These are phyloP conservation scores for Ustilago tritici DNA, from an alignment of 1,284 basidiomycete species.

Conservation along the genomic window DNA sequence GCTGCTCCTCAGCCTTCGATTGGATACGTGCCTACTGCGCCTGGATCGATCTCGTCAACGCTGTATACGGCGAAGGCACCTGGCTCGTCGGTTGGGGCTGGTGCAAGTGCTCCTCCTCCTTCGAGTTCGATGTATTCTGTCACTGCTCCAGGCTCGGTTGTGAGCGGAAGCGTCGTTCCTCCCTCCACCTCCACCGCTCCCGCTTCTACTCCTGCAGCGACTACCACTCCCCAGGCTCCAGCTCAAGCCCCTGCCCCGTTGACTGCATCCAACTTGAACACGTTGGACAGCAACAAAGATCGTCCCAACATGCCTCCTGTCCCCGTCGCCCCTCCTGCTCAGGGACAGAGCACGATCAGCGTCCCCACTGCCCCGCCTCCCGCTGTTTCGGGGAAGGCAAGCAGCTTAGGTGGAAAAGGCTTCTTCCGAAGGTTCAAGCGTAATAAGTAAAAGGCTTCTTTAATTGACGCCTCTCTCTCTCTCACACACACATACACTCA, in stretches of 20 bases:
- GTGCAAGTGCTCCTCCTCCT: conserved; percentile 15
- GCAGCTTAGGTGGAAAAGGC: conserved; percentile 32
- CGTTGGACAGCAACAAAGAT: conserved; percentile 28
- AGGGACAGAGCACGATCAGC: conserved; percentile 36
- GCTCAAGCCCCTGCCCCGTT: conserved; percentile 29
- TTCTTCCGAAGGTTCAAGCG: conserved; percentile 49
- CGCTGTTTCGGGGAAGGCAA: conserved; percentile 34
- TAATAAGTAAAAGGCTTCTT: conserved; percentile 33
- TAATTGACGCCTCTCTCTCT: background rate
- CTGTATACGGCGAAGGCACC: conserved; percentile 43
- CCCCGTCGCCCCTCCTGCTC: conserved; percentile 30
- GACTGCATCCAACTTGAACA: conserved; percentile 39
- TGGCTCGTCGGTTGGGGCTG: conserved; percentile 29
- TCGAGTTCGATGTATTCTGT: conserved; percentile 39
- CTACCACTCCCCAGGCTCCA: background rate
- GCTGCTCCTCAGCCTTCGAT: conserved; percentile 26
- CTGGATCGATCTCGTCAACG: conserved; percentile 38
- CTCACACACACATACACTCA: too few species aligned
- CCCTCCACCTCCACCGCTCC: background rate
- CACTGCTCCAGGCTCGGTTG: conserved; percentile 33
- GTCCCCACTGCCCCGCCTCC: conserved; percentile 50
- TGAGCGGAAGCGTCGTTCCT: conserved; percentile 15
- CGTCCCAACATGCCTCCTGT: conserved; percentile 46
- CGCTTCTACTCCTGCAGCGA: background rate
- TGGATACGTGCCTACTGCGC: conserved; percentile 37